These are phyloP conservation scores for Hypoxylon lenormandii DNA, from an alignment of 495 filamentous ascomycete species.

Conservation along the genomic window DNA sequence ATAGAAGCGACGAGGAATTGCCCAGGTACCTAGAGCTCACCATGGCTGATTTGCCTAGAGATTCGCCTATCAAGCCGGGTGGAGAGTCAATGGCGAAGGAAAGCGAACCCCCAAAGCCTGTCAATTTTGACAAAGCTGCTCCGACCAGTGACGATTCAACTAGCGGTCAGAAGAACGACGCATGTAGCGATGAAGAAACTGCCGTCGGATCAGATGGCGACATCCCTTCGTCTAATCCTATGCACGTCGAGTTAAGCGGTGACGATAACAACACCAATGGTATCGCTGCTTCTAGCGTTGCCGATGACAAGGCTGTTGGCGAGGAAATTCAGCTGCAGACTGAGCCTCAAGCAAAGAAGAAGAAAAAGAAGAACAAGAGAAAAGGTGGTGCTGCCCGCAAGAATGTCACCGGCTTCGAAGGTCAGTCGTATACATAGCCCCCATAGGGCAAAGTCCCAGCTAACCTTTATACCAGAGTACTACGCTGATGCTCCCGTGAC, in stretches of 20 bases:
- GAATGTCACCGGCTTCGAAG: constrained; percentile 59
- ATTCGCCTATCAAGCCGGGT: constrained; percentile 20
- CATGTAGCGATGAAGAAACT: constrained; percentile 9
- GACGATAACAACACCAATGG: constrained; percentile 9
- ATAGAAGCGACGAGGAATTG: constrained; percentile 9
- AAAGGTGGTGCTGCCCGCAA: constrained; percentile 33
- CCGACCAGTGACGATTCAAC: constrained; percentile 8
- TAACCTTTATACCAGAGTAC: constrained; percentile 64
- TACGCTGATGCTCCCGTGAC: constrained; percentile 83
- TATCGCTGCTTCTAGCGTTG: constrained; percentile 2
- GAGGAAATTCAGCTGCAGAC: background rate
- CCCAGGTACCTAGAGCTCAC: constrained; percentile 2
- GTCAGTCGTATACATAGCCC: constrained; percentile 42
- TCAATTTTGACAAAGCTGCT: constrained; percentile 13
- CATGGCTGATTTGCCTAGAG: constrained; percentile 39
- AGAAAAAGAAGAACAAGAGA: constrained; percentile 53
- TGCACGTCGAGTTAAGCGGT: constrained; percentile 9
- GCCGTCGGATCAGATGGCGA: constrained; percentile 6
- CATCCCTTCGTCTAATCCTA: constrained; percentile 3
- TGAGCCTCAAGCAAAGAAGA: constrained; percentile 50
- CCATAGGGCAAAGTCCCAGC: background rate
- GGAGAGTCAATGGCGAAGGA: constrained; percentile 19
- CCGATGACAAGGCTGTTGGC: background rate
- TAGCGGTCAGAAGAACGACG: constrained; percentile 36
- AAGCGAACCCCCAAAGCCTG: constrained; percentile 14